phyloP scores from a whole-genome alignment of 208 protist species.

The Trypanosoma mega region DNA sequence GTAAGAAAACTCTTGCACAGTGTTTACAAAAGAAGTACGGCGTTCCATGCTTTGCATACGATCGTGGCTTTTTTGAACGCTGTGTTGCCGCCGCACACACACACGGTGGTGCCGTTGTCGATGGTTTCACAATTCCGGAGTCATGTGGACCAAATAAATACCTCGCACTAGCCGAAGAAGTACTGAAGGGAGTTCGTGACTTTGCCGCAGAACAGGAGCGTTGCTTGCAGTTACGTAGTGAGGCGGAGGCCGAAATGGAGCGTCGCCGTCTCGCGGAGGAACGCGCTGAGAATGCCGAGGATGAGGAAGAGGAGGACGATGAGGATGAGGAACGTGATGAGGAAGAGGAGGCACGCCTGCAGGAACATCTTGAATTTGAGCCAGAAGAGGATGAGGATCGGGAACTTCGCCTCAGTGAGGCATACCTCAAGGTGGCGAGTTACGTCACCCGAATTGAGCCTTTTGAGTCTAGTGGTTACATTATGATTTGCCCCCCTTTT shows the following conservation, averaged over 20 bases:
- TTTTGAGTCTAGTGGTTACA: constrained; percentile 86
- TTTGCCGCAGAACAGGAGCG: constrained; percentile 58
- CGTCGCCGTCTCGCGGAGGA: constrained; percentile 44
- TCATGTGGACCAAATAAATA: constrained; percentile 42
- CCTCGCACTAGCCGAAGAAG: constrained; percentile 38
- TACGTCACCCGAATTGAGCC: constrained; percentile 83
- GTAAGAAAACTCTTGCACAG: constrained; percentile 71
- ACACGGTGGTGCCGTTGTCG: constrained; percentile 49
- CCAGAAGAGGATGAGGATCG: constrained; percentile 83
- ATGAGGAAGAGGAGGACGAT: constrained; percentile 47
- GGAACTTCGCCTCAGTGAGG: constrained; percentile 71
- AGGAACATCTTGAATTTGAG: constrained; percentile 77
- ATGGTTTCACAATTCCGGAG: constrained; percentile 58
- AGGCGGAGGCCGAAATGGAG: constrained; percentile 58
- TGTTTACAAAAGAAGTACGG: constrained; percentile 53
- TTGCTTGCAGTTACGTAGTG: constrained; percentile 43
- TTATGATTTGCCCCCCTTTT: constrained; percentile 81
- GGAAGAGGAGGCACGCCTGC: constrained; percentile 67
- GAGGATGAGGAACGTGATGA: constrained; percentile 61
- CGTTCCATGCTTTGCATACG: constrained; percentile 68
- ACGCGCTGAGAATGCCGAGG: constrained; percentile 25
- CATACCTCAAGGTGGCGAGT: constrained; percentile 80
- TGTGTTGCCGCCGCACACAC: constrained; percentile 64
- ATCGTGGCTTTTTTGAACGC: constrained; percentile 71
- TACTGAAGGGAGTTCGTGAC: constrained; percentile 59